Percentiles rank a stretch among this genome's conserved stretches.
These are phyloP conservation scores for Pseudomonodictys pantanalensis DNA, from an alignment of 495 filamentous ascomycete species.

Conservation along the genomic window DNA sequence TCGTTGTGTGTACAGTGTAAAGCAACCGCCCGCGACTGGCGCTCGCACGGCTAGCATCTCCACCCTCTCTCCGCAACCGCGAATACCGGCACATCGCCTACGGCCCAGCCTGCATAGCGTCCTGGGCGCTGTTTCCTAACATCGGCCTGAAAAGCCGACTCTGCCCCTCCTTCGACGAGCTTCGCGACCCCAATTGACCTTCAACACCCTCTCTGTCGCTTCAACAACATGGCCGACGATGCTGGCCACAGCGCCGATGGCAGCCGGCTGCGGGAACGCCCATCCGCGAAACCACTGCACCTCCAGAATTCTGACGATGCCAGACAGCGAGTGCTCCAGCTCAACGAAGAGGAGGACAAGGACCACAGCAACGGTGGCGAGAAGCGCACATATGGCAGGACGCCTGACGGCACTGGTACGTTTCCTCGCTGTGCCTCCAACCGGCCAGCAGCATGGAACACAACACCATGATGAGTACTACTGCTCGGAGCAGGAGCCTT, in stretches of 20 bases:
- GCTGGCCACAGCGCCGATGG: background rate
- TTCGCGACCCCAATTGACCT: constrained; percentile 10
- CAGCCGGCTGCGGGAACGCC: constrained; percentile 11
- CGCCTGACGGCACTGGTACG: constrained; percentile 84
- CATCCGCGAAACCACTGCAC: constrained; percentile 14
- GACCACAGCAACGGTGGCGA: constrained; percentile 53
- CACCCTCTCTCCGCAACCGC: background rate
- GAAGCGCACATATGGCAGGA: constrained; percentile 84
- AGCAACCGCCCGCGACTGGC: background rate
- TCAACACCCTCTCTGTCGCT: background rate
- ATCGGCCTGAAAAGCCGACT: background rate
- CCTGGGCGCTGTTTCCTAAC: background rate
- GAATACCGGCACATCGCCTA: background rate
- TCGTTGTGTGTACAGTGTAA: background rate
- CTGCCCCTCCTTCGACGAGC: background rate
- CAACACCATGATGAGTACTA: background rate
- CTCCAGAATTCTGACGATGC: constrained; percentile 14
- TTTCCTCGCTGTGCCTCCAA: constrained; percentile 14
- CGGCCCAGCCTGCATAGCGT: background rate
- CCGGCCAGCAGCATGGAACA: too few relatives aligned
- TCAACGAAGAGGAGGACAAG: constrained; percentile 41
- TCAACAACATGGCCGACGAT: constrained; percentile 16
- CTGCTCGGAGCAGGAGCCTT: background rate
- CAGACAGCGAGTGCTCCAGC: constrained; percentile 22
- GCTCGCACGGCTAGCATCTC: background rate